These are phyloP conservation scores for Aspergillus flavus DNA, from an alignment of 2,329 filamentous ascomycete species.

Conservation along the genomic window DNA sequence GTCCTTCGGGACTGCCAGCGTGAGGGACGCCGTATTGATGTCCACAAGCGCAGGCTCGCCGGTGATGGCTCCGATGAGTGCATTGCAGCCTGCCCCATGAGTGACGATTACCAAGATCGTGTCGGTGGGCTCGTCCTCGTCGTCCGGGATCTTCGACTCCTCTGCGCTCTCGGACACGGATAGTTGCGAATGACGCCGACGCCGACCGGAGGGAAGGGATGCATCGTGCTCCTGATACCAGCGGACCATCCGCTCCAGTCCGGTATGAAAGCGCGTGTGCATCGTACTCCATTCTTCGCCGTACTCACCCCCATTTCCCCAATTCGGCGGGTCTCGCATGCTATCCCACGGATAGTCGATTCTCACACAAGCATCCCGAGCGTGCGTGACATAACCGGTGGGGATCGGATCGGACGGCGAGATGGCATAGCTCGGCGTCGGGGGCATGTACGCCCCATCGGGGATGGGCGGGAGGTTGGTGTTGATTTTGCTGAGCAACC, in stretches of 20 bases:
- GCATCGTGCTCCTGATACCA: slow-evolving; percentile 70
- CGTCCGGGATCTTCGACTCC: slow-evolving; percentile 33
- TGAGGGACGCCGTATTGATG: slow-evolving; percentile 85
- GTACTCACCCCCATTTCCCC: slow-evolving; percentile 84
- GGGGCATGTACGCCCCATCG: slow-evolving; percentile 67
- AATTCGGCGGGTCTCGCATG: slow-evolving; percentile 73
- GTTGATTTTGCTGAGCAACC: slow-evolving; percentile 34
- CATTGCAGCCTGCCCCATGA: slow-evolving; percentile 95
- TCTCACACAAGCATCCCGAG: slow-evolving; percentile 78
- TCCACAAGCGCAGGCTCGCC: slow-evolving; percentile 90
- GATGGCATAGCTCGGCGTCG: slow-evolving; percentile 79
- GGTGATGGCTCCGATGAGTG: slow-evolving; percentile 86
- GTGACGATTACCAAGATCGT: slow-evolving; percentile 86
- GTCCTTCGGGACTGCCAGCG: slow-evolving; percentile 73
- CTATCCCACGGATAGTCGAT: slow-evolving; percentile 98
- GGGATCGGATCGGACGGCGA: slow-evolving; percentile 81
- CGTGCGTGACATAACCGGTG: slow-evolving; percentile 84
- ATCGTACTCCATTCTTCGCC: slow-evolving; percentile 96
- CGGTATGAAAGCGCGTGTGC: slow-evolving; percentile 85
- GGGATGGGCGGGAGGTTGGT: slow-evolving; percentile 33
- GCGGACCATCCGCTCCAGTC: slow-evolving; percentile 74
- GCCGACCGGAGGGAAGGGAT: slow-evolving; percentile 8
- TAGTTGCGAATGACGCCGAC: slow-evolving; percentile 21
- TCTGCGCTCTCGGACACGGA: slow-evolving; percentile 19
- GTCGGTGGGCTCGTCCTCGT: slow-evolving; percentile 68